A percentile compares a stretch with the other conserved stretches of the same genome.
Conservation (phyloP, 2,329 filamentous ascomycete species). For the Didymella segeticola region DNA sequence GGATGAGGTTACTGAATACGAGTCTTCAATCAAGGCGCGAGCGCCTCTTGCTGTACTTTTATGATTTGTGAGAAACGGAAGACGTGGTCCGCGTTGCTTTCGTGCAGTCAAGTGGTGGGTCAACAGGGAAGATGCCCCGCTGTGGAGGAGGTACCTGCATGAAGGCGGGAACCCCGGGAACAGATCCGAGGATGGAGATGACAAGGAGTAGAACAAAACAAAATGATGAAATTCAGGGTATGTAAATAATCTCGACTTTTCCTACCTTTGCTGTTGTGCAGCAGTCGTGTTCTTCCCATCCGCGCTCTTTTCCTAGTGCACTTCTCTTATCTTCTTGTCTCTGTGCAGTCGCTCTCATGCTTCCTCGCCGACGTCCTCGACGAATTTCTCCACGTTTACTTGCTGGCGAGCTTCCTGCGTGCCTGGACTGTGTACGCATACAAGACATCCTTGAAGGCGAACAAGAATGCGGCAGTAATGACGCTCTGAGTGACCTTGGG, state of each 20-base stretch:
- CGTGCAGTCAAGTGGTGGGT: conserved; percentile 3
- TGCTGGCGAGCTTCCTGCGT: conserved; percentile 53
- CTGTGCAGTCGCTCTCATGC: too few species aligned
- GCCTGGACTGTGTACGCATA: conserved; percentile 82
- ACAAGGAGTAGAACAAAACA: conserved; percentile 52
- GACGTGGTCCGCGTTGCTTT: conserved; percentile 7
- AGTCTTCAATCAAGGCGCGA: neutral
- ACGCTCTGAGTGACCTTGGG: conserved; percentile 98
- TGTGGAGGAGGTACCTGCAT: conserved; percentile 3
- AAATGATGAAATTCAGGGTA: conserved; percentile 61
- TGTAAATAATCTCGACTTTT: conserved; percentile 14
- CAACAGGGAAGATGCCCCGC: conserved; percentile 3
- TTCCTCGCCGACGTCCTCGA: too few species aligned
- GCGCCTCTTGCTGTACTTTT: neutral
- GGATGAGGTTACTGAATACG: neutral
- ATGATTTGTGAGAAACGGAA: neutral
- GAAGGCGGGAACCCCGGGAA: conserved; percentile 10
- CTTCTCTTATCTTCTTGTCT: too few species aligned
- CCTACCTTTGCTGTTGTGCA: conserved; percentile 46
- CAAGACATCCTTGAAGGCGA: conserved; percentile 96
- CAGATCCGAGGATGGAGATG: neutral
- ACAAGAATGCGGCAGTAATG: conserved; percentile 92
- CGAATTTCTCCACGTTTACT: conserved; percentile 51
- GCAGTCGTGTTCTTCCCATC: neutral
- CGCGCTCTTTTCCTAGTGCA: neutral